These are phyloP conservation scores for Ophioceras dolichostomum DNA, from an alignment of 2,329 filamentous ascomycete species.

Conservation along the genomic window DNA sequence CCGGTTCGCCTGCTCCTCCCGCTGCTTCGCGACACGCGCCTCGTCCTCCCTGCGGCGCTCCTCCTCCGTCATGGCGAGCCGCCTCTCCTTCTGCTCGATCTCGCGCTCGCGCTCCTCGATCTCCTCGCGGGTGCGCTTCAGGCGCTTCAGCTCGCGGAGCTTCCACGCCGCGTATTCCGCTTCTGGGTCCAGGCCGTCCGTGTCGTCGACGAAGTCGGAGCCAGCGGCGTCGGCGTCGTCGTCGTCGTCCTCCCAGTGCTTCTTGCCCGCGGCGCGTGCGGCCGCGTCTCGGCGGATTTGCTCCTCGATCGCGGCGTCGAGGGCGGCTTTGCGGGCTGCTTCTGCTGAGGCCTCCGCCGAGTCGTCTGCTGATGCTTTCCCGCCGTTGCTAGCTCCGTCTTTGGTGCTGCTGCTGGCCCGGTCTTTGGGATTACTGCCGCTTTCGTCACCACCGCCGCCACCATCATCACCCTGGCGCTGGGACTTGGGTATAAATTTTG, in stretches of 20 bases:
- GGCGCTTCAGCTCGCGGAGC: constrained; percentile 75
- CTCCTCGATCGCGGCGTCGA: constrained; percentile 74
- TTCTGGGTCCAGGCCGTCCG: constrained; percentile 73
- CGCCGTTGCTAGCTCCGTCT: constrained; percentile 7
- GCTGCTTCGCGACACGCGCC: constrained; percentile 63
- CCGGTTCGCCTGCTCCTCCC: constrained; percentile 63
- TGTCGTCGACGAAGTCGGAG: constrained; percentile 73
- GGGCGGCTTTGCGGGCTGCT: constrained; percentile 54
- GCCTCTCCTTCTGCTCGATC: constrained; percentile 76
- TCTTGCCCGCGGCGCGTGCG: constrained; percentile 62
- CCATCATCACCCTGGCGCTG: constrained; percentile 26
- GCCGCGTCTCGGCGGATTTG: constrained; percentile 75
- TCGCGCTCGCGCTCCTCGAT: constrained; percentile 80
- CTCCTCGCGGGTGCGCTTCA: constrained; percentile 74
- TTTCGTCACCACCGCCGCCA: constrained; percentile 12
- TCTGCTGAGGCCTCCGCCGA: constrained; percentile 39
- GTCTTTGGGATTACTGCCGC: constrained; percentile 17
- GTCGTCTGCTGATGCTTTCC: constrained; percentile 16
- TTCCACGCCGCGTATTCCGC: constrained; percentile 91
- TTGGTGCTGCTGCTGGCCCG: constrained; percentile 6
- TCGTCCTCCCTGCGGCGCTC: constrained; percentile 80
- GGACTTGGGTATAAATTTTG: constrained; percentile 51
- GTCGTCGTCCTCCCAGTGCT: constrained; percentile 71
- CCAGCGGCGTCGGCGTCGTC: constrained; percentile 34
- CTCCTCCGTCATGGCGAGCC: constrained; percentile 74